These are phyloP conservation scores for Helotiales sp. DNA, from an alignment of 2,329 filamentous ascomycete genomes.

Conservation along the genomic window DNA sequence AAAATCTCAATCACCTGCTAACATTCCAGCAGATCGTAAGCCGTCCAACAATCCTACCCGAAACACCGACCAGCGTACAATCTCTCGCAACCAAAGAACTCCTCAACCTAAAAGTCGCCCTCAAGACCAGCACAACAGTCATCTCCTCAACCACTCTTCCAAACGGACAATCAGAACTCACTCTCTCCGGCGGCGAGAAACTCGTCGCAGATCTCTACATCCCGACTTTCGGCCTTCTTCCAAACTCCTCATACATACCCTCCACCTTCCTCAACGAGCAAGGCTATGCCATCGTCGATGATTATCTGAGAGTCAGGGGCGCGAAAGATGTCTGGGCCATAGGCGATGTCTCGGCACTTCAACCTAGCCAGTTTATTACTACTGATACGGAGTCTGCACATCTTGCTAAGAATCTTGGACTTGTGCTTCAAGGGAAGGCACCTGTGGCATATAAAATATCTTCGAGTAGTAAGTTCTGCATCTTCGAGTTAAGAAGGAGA, in stretches of 20 bases:
- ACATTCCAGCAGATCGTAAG: slow-evolving; percentile 24
- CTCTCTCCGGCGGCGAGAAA: slow-evolving; percentile 47
- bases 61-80: slow-evolving; percentile 21
- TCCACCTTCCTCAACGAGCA: slow-evolving; percentile 44
- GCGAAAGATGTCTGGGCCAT: slow-evolving; percentile 35
- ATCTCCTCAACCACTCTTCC: slow-evolving; percentile 33
- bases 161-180: slow-evolving; percentile 50
- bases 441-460: slow-evolving; percentile 24
- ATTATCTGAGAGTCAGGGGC: slow-evolving; percentile 47
- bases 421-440: slow-evolving; percentile 15
- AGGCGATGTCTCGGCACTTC: slow-evolving; percentile 29
- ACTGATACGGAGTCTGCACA: slow-evolving; percentile 24
- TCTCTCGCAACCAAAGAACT: slow-evolving; percentile 43
- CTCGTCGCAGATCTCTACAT: slow-evolving; percentile 57
- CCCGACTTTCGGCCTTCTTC: slow-evolving; percentile 53
- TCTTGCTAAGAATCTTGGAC: slow-evolving; percentile 28
- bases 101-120: slow-evolving; percentile 50
- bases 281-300: slow-evolving; percentile 51
- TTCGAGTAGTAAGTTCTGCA: slow-evolving; percentile 15
- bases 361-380: slow-evolving; percentile 25
- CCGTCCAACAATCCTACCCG: slow-evolving; percentile 35
- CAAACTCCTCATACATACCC: slow-evolving; percentile 57
- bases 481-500: no score
- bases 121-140: slow-evolving; percentile 47
- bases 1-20: not conserved